Evolutionary conservation across 208 protist genomes (phyloP).

Genomic region (Trypanosoma melophagium): DNA sequence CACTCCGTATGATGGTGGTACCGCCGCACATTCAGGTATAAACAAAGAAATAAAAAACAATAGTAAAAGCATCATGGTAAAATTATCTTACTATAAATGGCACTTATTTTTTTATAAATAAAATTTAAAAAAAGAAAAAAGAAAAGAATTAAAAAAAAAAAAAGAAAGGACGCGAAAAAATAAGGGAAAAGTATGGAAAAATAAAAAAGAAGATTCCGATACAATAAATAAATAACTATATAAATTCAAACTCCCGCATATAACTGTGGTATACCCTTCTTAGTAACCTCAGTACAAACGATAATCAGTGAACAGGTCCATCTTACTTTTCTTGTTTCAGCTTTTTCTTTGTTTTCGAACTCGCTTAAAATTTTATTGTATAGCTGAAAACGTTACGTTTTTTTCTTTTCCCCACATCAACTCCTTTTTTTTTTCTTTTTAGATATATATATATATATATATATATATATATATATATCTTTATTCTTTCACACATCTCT

Average conservation of each 20-base stretch:
- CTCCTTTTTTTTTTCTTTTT: slow-evolving; percentile 6
- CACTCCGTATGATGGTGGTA: slow-evolving; percentile 31
- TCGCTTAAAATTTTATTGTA: slow-evolving; percentile 3
- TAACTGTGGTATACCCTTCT: slow-evolving; percentile 15
- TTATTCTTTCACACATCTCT: neutral
- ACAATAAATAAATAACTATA: neutral
- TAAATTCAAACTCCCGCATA: neutral
- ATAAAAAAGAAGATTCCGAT: neutral
- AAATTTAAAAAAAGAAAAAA: slow-evolving; percentile 1
- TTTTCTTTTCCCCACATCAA: neutral
- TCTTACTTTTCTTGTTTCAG: neutral
- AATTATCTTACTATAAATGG: slow-evolving; percentile 2
- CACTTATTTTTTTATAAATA: slow-evolving; percentile 14
- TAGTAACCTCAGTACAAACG: slow-evolving; percentile 7
- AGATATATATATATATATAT: slow-evolving; percentile 2
- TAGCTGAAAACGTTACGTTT: neutral
- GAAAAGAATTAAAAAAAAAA: slow-evolving; percentile 10
- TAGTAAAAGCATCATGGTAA: slow-evolving; percentile 3
- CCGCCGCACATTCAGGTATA: slow-evolving; percentile 12
- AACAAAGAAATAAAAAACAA: slow-evolving; percentile 13
- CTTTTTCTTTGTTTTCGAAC: neutral
- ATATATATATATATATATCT: slow-evolving; percentile 7
- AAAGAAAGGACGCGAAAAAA: slow-evolving; percentile 13
- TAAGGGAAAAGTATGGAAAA: slow-evolving; percentile 18
- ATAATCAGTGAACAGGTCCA: slow-evolving; percentile 9